These are phyloP conservation scores for Colletotrichum sp. DNA, from an alignment of 2,329 filamentous ascomycete species.

Conservation along the genomic window DNA sequence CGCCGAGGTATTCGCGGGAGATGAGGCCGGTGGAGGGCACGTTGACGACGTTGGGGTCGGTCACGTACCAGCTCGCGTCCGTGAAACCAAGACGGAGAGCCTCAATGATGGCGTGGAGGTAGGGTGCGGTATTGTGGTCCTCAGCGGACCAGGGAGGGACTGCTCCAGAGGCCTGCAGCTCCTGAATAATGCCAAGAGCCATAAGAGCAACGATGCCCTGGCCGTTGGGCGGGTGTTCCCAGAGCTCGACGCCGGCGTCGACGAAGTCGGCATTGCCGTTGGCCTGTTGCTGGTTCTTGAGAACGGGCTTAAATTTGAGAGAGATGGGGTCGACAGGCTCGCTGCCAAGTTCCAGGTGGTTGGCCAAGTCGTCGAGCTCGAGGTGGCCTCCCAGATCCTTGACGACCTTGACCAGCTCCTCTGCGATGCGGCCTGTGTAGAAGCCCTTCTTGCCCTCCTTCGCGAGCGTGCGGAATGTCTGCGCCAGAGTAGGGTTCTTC, in stretches of 20 bases:
- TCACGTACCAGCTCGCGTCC: conserved; percentile 88
- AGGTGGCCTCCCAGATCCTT: conserved; percentile 78
- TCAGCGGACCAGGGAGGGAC: conserved; percentile 72
- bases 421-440: conserved; percentile 83
- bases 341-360: conserved; percentile 71
- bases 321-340: conserved; percentile 88
- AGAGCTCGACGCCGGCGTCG: conserved; percentile 67
- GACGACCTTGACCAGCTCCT: conserved; percentile 80
- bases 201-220: conserved; percentile 96
- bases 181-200: conserved; percentile 89
- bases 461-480: conserved; percentile 80
- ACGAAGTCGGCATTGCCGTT: conserved; percentile 39
- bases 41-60: conserved; percentile 75
- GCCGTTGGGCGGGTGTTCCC: conserved; percentile 97
- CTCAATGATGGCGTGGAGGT: conserved; percentile 88
- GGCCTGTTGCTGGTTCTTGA: background rate
- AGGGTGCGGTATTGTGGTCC: conserved; percentile 82
- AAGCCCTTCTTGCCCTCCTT: conserved; percentile 87
- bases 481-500: conserved; percentile 80
- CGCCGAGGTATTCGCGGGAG: conserved; percentile 73
- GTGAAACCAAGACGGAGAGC: conserved; percentile 87
- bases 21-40: conserved; percentile 76
- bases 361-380: conserved; percentile 77
- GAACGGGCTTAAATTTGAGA: conserved; percentile 65
- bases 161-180: conserved; percentile 76